Base-by-base conservation (phyloP, 805 yeast genomes). In the Barnettozyma sucrosica region DNA sequence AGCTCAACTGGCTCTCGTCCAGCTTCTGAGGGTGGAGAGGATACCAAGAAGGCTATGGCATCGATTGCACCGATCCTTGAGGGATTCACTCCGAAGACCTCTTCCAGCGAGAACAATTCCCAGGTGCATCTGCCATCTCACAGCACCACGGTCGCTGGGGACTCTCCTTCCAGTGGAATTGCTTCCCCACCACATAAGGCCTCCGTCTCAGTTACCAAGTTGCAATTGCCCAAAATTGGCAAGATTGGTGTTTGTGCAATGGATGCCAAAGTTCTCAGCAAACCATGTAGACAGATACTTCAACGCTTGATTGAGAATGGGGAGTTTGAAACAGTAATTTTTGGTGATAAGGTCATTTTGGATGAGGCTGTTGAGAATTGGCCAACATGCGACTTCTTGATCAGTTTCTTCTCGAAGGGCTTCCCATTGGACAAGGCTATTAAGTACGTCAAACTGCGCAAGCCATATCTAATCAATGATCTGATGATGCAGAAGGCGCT, bases 211-310 rank as follows among this genome's bases (percentile, higher is more conserved):
- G 40, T 41, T 20, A 30, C 49, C 1, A 56, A 49, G 10, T 77
- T 81, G 4, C 74, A 75, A 52, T 59, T 81, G 44, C 88, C 87
- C 4, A 80, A 76, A 54, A 80, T 90, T 53, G 98, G 99, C 36
- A 90, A 88, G 55, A 88, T 93, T 56, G 99, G 99, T 45, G 96
- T 93, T 2, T 93, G 99, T 69, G 99, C 99, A 10, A 90, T 93
- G 97, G 99, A 93, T 66, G 83, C 90, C 50, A 93, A 93, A 66
- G 99, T 90, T 2, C 75, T 95, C 61, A 85, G 95, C 39, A 93
- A 93, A 69, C 99, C 99, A 2, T 92, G 97, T 62, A 74, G 98
- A 50, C 87, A 86, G 51, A 93, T 93, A 54, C 72, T 93, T 58
- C 89, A 87, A 64, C 73, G 96, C 45, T 70, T 93, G 61, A 86